Evolutionary conservation across 768 basidiomycete genomes (phyloP).

Genomic region (Xerocomellus dryophilus): DNA sequence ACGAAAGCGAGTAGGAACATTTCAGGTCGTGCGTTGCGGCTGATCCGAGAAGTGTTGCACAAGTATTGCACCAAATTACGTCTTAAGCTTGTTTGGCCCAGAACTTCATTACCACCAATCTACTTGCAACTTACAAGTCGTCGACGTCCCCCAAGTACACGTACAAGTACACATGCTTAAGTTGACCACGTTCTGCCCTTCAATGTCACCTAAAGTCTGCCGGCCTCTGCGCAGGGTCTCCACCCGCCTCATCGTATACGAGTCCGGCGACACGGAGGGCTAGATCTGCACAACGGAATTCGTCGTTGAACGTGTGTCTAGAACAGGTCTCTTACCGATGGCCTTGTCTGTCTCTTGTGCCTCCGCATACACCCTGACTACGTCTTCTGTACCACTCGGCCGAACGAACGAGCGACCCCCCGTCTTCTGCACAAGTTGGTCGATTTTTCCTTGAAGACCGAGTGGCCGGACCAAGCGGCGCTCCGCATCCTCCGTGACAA

Average conservation of each 20-base stretch:
- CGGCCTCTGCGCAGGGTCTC: conserved; percentile 73
- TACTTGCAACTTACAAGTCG: not conserved
- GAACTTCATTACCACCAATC: not conserved
- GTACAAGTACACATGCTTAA: conserved; percentile 1
- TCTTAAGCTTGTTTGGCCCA: conserved; percentile 5
- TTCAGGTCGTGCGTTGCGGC: not conserved
- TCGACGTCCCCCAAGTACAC: not conserved
- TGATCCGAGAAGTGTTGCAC: not conserved
- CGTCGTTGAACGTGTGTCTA: not conserved
- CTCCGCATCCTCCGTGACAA: conserved; percentile 93
- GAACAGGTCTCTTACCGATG: conserved; percentile 55
- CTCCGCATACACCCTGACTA: conserved; percentile 96
- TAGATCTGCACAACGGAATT: conserved; percentile 52
- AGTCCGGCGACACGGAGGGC: conserved; percentile 83
- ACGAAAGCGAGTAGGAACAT: not conserved
- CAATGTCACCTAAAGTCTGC: conserved; percentile 64
- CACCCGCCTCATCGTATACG: conserved; percentile 79
- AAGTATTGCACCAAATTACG: conserved; percentile 22
- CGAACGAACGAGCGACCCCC: conserved; percentile 91
- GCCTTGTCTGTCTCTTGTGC: conserved; percentile 70
- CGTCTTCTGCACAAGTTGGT: conserved; percentile 77
- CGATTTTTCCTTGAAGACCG: conserved; percentile 78
- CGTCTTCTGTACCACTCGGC: conserved; percentile 97
- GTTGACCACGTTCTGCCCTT: not conserved
- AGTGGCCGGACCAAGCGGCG: conserved; percentile 77